These are phyloP conservation scores for Lentinula raphanica DNA, from an alignment of 768 basidiomycete genomes.

Conservation along the genomic window DNA sequence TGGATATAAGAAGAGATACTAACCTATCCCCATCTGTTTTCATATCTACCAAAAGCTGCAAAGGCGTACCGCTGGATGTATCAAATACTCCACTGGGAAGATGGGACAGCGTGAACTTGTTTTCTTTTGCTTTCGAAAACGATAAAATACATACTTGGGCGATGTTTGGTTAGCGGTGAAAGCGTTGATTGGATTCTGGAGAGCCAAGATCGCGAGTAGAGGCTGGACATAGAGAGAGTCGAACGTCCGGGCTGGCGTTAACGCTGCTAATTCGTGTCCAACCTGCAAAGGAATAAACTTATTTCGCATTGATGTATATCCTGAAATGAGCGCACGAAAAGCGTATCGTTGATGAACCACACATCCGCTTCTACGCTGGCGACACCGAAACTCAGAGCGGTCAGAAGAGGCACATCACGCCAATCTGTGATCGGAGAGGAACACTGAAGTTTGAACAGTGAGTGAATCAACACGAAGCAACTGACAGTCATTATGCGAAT, in stretches of 20 bases:
- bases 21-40: constrained; percentile 47
- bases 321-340: constrained; percentile 31
- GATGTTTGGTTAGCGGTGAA: constrained; percentile 36
- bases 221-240: constrained; percentile 45
- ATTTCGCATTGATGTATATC: no score
- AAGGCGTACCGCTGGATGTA: constrained; percentile 30
- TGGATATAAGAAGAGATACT: no score
- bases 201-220: constrained; percentile 33
- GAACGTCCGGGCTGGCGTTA: constrained; percentile 38
- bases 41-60: constrained; percentile 49
- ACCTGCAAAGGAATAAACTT: constrained; percentile 23
- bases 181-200: constrained; percentile 35
- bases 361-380: constrained; percentile 53
- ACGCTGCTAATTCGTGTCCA: constrained; percentile 39
- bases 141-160: constrained; percentile 30
- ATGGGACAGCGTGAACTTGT: neutral
- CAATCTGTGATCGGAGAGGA: constrained; percentile 30
- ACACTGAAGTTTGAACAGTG: neutral
- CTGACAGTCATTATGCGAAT: constrained; percentile 53
- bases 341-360: constrained; percentile 38
- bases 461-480: neutral
- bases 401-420: constrained; percentile 45
- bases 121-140: neutral
- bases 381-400: constrained; percentile 44
- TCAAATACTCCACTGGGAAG: constrained; percentile 44